phyloP scores from a whole-genome alignment of 148 eudicot species.

The Rhododendron simsii region DNA sequence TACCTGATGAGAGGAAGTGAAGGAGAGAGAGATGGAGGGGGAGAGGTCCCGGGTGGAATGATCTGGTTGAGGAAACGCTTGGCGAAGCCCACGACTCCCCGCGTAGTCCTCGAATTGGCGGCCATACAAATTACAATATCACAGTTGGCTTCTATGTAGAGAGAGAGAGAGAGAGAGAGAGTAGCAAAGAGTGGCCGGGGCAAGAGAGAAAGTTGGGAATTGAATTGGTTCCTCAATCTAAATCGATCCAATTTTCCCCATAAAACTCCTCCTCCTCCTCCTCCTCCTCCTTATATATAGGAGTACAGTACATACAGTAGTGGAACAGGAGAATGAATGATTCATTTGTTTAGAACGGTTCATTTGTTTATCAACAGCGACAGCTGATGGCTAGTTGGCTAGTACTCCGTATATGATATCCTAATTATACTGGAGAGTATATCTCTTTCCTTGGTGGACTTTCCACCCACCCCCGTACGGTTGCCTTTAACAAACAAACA shows the following conservation, averaged over 20 bases:
- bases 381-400: too few relatives aligned
- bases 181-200: neutral
- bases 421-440: too few relatives aligned
- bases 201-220: neutral
- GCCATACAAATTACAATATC: conserved; percentile 30
- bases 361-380: neutral
- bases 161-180: neutral
- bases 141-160: neutral
- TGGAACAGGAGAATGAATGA: too few relatives aligned
- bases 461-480: neutral
- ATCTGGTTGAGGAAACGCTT: conserved; percentile 35
- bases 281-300: neutral
- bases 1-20: conserved; percentile 22
- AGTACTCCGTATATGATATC: too few relatives aligned
- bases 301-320: too few relatives aligned
- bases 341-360: too few relatives aligned
- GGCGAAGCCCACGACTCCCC: conserved; percentile 30
- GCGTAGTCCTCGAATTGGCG: conserved; percentile 28
- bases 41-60: conserved; percentile 10
- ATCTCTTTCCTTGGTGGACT: neutral
- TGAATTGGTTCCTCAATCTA: neutral
- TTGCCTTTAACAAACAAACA: neutral
- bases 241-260: neutral
- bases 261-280: neutral
- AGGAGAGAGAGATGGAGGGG: conserved; percentile 12